Base-by-base conservation (phyloP, 2,329 filamentous ascomycete genomes). In the Aspergillus pseudotamarii region DNA sequence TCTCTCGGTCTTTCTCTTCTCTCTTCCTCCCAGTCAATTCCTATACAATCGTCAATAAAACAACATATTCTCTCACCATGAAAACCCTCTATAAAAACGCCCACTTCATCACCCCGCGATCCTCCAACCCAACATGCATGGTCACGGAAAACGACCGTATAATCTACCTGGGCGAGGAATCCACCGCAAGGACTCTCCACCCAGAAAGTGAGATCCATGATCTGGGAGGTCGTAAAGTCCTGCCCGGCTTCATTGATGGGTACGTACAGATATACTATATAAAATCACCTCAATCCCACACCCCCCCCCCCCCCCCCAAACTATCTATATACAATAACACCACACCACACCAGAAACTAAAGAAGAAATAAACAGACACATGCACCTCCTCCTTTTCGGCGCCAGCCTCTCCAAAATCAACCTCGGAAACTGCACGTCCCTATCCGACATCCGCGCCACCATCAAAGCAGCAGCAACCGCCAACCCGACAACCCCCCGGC, bases 231-330 rank as follows among this genome's bases (percentile, higher is more conserved):
- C 73, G 71, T 38, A 74, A 78, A 30, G 71, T 84, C 0, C 69
- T 83, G 1, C 82, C 82, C 0, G 78, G 80, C 0, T 84, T 84
- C 62, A 79, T 84, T 45, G 82, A 84, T 65, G 80, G 78, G 21
- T 82, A 83, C 58, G 79, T 28, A n/a, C 30, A 41, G 9, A 16
- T 21, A 46, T 4, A 46, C 26, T 4, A 26, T 26, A 26, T 26
- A 26, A 10, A 23, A 12, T 12, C 9, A 23, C 36, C 26, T 26
- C 16, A 26, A 11, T 12, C 10, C 30, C n/a, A 46, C n/a, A 26
- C 45, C 21, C 23, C n/a, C n/a, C 16, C 1, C 41, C 45, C 21
- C 12, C n/a, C n/a, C 16, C 1, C 41, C 10, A 32, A 32, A 2
- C 30, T 2, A 36, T 36, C 34, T 6, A 14, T 6, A 36, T 3